Conservation (phyloP, 768 basidiomycete genomes). For the Leccinum uliginosum region DNA sequence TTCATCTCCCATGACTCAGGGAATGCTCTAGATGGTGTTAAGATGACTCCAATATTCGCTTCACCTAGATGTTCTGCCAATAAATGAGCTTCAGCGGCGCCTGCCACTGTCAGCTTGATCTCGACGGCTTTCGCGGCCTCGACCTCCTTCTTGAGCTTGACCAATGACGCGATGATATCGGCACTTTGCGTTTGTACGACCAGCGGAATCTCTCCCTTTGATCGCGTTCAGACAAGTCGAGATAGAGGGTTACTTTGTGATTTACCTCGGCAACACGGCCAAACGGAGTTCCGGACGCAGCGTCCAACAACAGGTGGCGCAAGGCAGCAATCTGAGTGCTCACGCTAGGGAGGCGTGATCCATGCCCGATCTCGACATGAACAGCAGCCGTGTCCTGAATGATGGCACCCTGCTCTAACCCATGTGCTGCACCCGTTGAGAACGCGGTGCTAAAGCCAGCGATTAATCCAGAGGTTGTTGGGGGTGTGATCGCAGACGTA, state of each 20-base stretch:
- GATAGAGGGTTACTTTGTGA: background rate
- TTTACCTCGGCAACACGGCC: constrained; percentile 42
- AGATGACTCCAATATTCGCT: constrained; percentile 66
- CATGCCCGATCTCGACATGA: constrained; percentile 52
- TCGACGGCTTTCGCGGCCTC: constrained; percentile 40
- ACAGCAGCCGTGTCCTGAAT: constrained; percentile 57
- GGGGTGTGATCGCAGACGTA: constrained; percentile 56
- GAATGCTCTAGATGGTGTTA: constrained; percentile 65
- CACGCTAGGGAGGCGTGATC: constrained; percentile 44
- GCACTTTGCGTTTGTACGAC: constrained; percentile 74
- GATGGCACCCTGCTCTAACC: constrained; percentile 54
- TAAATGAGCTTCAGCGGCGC: constrained; percentile 66
- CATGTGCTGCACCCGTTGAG: constrained; percentile 50
- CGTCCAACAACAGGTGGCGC: constrained; percentile 54
- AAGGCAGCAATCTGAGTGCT: constrained; percentile 81
- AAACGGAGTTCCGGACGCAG: constrained; percentile 28
- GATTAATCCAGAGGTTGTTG: constrained; percentile 47
- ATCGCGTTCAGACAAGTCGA: background rate
- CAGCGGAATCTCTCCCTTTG: constrained; percentile 65
- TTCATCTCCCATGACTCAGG: constrained; percentile 67
- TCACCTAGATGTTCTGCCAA: constrained; percentile 68
- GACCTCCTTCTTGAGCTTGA: constrained; percentile 63
- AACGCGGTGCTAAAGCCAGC: constrained; percentile 58
- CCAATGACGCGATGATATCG: constrained; percentile 76
- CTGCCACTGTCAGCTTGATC: constrained; percentile 59